A percentile compares a stretch with the other conserved stretches of the same genome.
Evolutionary conservation across 2,329 filamentous ascomycete genomes (phyloP).

Genomic region (Parafenestella ontariensis): DNA sequence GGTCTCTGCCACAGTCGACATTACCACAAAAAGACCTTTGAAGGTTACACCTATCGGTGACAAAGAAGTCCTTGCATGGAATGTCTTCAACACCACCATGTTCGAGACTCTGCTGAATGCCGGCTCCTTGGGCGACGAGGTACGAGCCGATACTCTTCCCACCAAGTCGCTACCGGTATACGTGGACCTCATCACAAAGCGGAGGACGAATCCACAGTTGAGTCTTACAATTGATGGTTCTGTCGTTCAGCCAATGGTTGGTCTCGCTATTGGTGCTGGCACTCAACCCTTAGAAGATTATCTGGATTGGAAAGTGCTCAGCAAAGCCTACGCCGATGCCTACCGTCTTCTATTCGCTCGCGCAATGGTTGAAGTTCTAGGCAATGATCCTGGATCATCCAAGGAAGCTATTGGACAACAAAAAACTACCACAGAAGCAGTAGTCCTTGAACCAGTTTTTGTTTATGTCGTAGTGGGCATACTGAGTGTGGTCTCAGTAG

Average conservation of each 20-base stretch:
- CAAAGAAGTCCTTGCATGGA: constrained; percentile 26
- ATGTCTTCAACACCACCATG: constrained; percentile 48
- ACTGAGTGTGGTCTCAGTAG: constrained; percentile 33
- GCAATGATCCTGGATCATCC: constrained; percentile 5
- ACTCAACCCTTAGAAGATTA: constrained; percentile 38
- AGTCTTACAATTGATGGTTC: too few species aligned
- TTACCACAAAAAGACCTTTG: neutral
- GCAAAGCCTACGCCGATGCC: constrained; percentile 47
- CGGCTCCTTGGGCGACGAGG: neutral
- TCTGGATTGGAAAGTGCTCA: constrained; percentile 42
- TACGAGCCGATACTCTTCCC: constrained; percentile 18
- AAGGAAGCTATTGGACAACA: constrained; percentile 17
- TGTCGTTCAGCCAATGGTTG: constrained; percentile 47
- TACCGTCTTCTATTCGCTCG: constrained; percentile 54
- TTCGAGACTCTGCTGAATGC: constrained; percentile 45
- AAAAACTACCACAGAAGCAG: constrained; percentile 35
- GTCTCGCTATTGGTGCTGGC: constrained; percentile 46
- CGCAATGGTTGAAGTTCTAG: constrained; percentile 42
- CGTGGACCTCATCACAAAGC: constrained; percentile 5
- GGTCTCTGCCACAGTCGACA: constrained; percentile 52
- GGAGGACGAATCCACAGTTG: too few species aligned
- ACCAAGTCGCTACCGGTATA: constrained; percentile 12
- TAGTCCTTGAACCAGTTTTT: constrained; percentile 50
- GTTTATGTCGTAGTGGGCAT: constrained; percentile 48
- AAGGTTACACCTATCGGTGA: constrained; percentile 24